Base-by-base conservation (phyloP, 371 early-diverging fungal species). In the Entomophthora muscae region DNA sequence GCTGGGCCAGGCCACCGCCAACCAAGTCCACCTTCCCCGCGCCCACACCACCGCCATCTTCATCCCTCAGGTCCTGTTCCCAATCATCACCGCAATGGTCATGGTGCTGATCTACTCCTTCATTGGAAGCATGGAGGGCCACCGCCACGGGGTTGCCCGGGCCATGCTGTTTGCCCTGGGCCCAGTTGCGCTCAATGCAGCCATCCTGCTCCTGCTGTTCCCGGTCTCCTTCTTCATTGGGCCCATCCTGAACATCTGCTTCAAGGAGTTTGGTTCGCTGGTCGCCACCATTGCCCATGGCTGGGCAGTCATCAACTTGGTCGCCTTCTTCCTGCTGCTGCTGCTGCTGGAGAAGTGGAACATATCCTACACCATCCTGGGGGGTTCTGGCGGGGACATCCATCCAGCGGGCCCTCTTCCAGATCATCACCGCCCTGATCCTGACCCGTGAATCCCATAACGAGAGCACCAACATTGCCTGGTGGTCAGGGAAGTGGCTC, bases 401-500 rank as follows among this genome's bases (percentile, higher is more conserved):
- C 54, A 75, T 88, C 17, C 89, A 87, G 65, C 81, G 85, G 1
- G 84, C 83, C 51, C 67, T 85, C 13, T 79, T 89, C 69, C 81
- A 83, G 55, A 56, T 85, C 1, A 64, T 89, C 63, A 81, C 81
- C 53, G 76, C 81, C 22, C 65, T 85, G 33, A 83, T 86, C 63
- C 71, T 91, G 54, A 83, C 90, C 31, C 80, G 90, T 33, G 90
- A 89, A 72, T 83, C 85, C 71, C 83, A 83, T 62, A 83, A 87
- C 68, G 87, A 86, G 68, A 85, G 83, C 67, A 75, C 86, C 23
- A 88, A 89, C 67, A 73, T 82, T 31, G 90, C 90, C 7, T 90
- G 91, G 91, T 92, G 91, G 93, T 85, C 88, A 2, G 93, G 93
- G 28, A 79, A 79, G 62, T 92, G 93, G 90, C 81, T 83, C 55